These are phyloP conservation scores for Cunninghamia lanceolata DNA, from an alignment of 75 land plant genomes.

Conservation along the genomic window DNA sequence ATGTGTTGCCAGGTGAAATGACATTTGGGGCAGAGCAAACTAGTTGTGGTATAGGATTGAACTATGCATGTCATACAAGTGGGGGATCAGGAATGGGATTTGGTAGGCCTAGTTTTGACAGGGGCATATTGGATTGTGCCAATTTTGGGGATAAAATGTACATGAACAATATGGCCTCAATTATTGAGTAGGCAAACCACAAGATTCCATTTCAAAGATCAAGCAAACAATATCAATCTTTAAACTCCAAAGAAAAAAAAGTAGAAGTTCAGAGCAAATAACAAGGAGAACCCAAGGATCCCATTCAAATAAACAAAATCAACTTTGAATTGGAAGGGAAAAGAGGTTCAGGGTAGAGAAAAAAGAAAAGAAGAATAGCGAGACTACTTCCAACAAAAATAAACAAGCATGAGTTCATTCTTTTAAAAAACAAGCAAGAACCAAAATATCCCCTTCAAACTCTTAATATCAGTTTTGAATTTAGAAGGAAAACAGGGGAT, in stretches of 20 bases:
- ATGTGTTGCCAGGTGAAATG: constrained; percentile 6
- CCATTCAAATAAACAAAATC: neutral
- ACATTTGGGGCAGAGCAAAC: constrained; percentile 10
- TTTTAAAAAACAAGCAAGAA: neutral
- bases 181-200: neutral
- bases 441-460: neutral
- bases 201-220: neutral
- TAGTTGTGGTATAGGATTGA: constrained; percentile 5
- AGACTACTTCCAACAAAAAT: neutral
- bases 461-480: neutral
- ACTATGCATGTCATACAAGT: constrained; percentile 1
- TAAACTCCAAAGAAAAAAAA: neutral
- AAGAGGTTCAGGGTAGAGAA: neutral
- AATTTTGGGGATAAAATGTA: neutral
- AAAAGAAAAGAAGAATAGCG: neutral
- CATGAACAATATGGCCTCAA: neutral
- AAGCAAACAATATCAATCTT: neutral
- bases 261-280: neutral
- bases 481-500: neutral
- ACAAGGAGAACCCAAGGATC: neutral
- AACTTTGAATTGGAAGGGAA: neutral
- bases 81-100: neutral
- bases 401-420: neutral
- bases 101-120: neutral
- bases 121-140: neutral